Percentiles rank a stretch among this genome's conserved stretches.
Conservation (phyloP, 768 basidiomycete genomes). For the Peribolospora kevripleyi region DNA sequence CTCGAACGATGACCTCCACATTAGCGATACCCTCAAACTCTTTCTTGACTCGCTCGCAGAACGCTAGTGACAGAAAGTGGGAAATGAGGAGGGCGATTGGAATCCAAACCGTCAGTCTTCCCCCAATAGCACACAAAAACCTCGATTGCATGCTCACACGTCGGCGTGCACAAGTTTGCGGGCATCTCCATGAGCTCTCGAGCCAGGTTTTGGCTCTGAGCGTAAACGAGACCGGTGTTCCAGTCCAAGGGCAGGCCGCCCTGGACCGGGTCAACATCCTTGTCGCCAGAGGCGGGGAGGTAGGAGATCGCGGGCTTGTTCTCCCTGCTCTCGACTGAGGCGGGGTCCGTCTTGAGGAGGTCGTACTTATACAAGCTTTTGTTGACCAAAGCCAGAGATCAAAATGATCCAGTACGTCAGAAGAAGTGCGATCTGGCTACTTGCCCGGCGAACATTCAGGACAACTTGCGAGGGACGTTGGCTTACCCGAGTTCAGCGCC, state of each 20-base stretch:
- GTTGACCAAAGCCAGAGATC: too few species aligned
- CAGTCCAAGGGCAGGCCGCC: slow-evolving; percentile 25
- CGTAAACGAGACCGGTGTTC: slow-evolving; percentile 49
- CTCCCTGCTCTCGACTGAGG: slow-evolving; percentile 1
- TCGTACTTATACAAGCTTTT: slow-evolving; percentile 33
- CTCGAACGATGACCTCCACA: slow-evolving; percentile 39
- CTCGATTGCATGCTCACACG: slow-evolving; percentile 11
- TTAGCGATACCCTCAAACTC: slow-evolving; percentile 43
- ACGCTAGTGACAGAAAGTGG: slow-evolving; percentile 24
- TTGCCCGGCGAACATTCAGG: too few species aligned
- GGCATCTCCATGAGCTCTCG: slow-evolving; percentile 57
- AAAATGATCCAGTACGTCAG: too few species aligned
- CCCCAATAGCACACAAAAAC: background rate
- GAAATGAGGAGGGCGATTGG: background rate
- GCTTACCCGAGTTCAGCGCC: slow-evolving; percentile 41
- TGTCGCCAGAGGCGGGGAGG: slow-evolving; percentile 27
- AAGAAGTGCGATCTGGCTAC: too few species aligned
- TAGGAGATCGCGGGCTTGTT: slow-evolving; percentile 32
- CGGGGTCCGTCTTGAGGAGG: slow-evolving; percentile 37
- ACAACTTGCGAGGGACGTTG: slow-evolving; percentile 5
- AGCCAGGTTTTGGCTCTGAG: slow-evolving; percentile 39
- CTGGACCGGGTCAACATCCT: slow-evolving; percentile 16
- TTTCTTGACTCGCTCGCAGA: slow-evolving; percentile 42
- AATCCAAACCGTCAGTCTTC: background rate
- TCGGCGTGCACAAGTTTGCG: slow-evolving; percentile 27